phyloP scores from a whole-genome alignment of 1,139 yeast species.

The Pichia sp. region DNA sequence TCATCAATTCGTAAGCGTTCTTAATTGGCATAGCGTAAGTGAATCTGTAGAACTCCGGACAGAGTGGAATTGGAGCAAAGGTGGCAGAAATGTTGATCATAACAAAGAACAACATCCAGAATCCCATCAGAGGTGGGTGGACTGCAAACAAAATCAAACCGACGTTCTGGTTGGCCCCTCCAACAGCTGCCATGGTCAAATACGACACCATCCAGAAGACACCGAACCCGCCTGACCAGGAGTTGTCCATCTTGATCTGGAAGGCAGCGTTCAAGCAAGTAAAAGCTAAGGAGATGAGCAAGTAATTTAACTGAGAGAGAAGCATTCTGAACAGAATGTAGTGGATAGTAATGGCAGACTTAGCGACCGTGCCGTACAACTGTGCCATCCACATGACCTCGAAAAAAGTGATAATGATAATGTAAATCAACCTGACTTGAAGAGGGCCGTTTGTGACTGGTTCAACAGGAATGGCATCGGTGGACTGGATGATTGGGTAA shows the following conservation, averaged over 20 bases:
- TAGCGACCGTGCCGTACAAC: constrained; percentile 41
- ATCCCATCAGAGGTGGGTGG: constrained; percentile 44
- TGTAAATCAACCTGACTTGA: constrained; percentile 72
- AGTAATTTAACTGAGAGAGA: constrained; percentile 41
- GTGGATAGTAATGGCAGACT: constrained; percentile 35
- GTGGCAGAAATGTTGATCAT: constrained; percentile 46
- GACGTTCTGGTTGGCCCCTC: constrained; percentile 46
- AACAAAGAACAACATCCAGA: constrained; percentile 44
- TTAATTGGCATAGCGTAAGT: constrained; percentile 53
- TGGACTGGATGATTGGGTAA: constrained; percentile 37
- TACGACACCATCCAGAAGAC: constrained; percentile 46
- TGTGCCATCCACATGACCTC: constrained; percentile 48
- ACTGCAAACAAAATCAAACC: constrained; percentile 38
- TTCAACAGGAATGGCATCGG: constrained; percentile 51
- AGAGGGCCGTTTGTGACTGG: constrained; percentile 60
- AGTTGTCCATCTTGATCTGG: constrained; percentile 35
- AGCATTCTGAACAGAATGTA: constrained; percentile 41
- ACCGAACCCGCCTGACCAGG: constrained; percentile 47
- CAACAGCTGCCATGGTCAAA: constrained; percentile 47
- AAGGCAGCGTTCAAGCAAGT: constrained; percentile 44
- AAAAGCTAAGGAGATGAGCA: constrained; percentile 41
- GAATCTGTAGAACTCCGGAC: constrained; percentile 44
- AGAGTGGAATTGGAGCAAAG: constrained; percentile 43
- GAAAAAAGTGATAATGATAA: constrained; percentile 59
- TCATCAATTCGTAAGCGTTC: constrained; percentile 44